Evolutionary conservation across 164 flowering plant genomes (phyloP).

Genomic region (Aristolochia contorta): DNA sequence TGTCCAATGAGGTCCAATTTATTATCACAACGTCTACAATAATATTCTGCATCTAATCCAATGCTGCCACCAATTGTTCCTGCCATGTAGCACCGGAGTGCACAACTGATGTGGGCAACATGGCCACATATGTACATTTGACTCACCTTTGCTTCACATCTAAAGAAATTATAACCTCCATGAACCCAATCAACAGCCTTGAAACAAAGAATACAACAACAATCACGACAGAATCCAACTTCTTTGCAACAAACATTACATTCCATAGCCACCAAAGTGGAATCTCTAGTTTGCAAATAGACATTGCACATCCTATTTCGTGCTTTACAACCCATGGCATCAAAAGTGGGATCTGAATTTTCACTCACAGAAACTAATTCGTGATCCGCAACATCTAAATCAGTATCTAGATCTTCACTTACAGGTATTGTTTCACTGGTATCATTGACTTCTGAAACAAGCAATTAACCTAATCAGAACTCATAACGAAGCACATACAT

Average conservation of each 20-base stretch:
- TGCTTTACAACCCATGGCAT: constrained; percentile 43
- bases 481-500: too few species aligned
- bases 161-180: constrained; percentile 42
- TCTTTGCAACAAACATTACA: constrained; percentile 58
- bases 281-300: constrained; percentile 14
- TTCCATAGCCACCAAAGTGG: constrained; percentile 26
- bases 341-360: constrained; percentile 15
- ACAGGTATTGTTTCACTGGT: too few species aligned
- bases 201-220: constrained; percentile 78
- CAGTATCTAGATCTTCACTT: too few species aligned
- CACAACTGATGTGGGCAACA: constrained; percentile 73
- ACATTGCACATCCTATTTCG: constrained; percentile 46
- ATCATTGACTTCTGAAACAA: too few species aligned
- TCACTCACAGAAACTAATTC: neutral
- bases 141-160: constrained; percentile 48
- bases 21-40: constrained; percentile 85
- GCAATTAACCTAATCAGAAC: too few species aligned
- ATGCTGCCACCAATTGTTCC: constrained; percentile 82
- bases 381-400: too few species aligned
- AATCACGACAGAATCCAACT: constrained; percentile 23
- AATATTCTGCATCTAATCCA: constrained; percentile 70
- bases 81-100: constrained; percentile 69
- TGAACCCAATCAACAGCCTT: constrained; percentile 15
- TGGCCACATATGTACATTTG: constrained; percentile 63
- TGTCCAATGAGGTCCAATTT: constrained; percentile 57